phyloP scores from a whole-genome alignment of 257 asterid genomes.

The Solanum etuberosum region DNA sequence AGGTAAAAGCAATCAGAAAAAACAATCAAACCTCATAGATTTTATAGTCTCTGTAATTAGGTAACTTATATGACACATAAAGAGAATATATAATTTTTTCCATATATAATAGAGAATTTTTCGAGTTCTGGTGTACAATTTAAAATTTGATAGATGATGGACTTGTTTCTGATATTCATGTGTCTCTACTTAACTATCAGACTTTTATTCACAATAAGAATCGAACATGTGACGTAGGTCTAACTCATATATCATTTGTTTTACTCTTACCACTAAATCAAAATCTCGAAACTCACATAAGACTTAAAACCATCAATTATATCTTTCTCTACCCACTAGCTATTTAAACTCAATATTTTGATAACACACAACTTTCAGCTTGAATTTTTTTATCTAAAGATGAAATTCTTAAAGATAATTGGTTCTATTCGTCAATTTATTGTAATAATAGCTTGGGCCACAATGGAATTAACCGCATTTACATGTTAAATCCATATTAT shows the following conservation, averaged over 20 bases:
- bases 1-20: neutral
- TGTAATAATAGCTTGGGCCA: no score
- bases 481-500: neutral
- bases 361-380: no score
- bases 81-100: neutral
- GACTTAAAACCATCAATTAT: no score
- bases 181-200: neutral
- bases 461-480: neutral
- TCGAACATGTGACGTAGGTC: neutral
- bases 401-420: no score
- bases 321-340: neutral
- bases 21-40: neutral
- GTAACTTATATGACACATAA: neutral
- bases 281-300: neutral
- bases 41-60: neutral
- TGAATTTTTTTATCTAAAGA: rapidly evolving
- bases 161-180: neutral
- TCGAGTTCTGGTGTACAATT: neutral
- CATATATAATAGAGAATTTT: neutral
- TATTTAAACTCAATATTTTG: neutral
- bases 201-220: neutral
- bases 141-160: neutral
- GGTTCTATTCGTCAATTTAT: no score
- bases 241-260: neutral
- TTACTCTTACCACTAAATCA: neutral